Base-by-base conservation (phyloP, 805 yeast species). In the Wickerhamiella kazuoi region DNA sequence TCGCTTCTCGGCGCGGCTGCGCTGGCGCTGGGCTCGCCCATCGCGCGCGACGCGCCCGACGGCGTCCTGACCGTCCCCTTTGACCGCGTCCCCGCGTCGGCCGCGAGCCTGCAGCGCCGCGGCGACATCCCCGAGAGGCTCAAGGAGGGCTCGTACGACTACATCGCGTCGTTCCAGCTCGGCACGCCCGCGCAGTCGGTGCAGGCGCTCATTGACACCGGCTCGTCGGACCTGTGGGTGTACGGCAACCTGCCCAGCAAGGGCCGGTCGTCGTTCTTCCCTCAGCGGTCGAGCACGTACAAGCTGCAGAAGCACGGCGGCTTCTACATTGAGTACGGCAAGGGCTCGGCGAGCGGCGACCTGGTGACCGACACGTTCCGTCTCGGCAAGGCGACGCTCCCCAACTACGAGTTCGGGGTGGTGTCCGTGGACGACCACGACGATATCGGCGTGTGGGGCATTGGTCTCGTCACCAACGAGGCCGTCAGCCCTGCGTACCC, bases 221-320 rank as follows among this genome's bases (percentile, higher is more conserved):
- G 84, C 2, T 76, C 83, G 0, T 68, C 80, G 0, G 84, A 77
- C 51, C 52, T 76, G 33, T 76, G 79, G 79, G 68, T 76, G 26
- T 60, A 65, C 82, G 1, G 56, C 75, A 36, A 76, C 59, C 51
- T 18, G 3, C 11, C 28, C 11, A 13, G 13, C 7, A 8, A 7
- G 13, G 31, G 52, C 62, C 18, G 38, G 9, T n/a, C n/a, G n/a
- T n/a, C n/a, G 9, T 56, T 43, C 36, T 46, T 50, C 39, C 46
- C 51, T 2, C 18, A 46, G 17, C 30, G 41, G 30, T 48, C 55
- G 1, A 41, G 37, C 16, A 42, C 56, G 3, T 54, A 36, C 46
- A 31, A 45, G n/a, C n/a, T n/a, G n/a, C n/a, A n/a, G n/a, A n/a
- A 24, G 28, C 8, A 24, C 8, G 28, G 28, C 13, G 28, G 11